Conservation (phyloP, 192 early-diverging fungal genomes). For the Mortierella hygrophila region DNA sequence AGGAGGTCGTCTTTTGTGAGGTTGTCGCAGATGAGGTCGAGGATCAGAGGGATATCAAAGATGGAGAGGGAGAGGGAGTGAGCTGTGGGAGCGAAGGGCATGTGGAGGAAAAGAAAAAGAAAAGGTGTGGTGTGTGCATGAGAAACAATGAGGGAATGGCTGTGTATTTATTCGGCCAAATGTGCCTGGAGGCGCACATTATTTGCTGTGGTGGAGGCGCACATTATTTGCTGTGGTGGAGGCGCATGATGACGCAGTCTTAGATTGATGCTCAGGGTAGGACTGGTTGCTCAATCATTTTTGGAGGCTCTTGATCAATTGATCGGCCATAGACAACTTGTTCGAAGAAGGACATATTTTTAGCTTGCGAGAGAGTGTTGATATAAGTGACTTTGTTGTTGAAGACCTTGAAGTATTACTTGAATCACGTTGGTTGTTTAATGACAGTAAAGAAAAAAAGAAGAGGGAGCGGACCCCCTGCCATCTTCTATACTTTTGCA, state of each 20-base stretch:
- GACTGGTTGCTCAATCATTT: no score
- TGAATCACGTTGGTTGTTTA: background rate
- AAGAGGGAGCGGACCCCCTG: background rate
- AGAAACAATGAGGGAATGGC: no score
- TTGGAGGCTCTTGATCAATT: no score
- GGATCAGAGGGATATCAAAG: background rate
- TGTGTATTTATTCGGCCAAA: no score
- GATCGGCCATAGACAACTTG: no score
- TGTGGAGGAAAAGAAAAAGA: background rate
- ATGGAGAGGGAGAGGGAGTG: background rate
- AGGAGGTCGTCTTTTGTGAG: background rate
- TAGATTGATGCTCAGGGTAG: no score
- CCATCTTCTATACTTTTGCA: background rate
- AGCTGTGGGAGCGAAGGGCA: background rate
- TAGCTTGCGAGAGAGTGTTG: background rate
- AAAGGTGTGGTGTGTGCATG: no score
- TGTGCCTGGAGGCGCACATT: no score
- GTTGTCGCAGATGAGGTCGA: background rate
- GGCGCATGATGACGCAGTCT: no score
- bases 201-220: no score
- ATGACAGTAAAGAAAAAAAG: background rate
- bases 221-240: no score
- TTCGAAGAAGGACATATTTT: conserved; percentile 18
- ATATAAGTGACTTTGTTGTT: background rate
- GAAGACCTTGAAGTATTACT: background rate